Base-by-base conservation (phyloP, 345 rosid genomes). In the Alliaria petiolata region DNA sequence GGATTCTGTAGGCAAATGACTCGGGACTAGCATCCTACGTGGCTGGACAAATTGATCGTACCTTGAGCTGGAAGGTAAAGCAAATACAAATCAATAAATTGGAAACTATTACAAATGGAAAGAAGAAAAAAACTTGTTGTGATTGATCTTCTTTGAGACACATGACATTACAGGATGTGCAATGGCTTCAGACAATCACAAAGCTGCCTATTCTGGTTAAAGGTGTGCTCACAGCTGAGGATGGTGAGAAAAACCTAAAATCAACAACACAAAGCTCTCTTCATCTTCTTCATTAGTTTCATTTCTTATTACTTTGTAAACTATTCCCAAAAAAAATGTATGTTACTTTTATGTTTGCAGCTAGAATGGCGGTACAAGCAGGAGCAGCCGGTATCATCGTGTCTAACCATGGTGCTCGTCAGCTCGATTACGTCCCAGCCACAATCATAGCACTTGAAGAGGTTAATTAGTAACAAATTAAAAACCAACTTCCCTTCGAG, bases 21-120 rank as follows among this genome's bases (percentile, higher is more conserved):
- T 91, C 93, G n/a, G 97, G 97, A 51, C 79, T 91, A 52, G 93
- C 97, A 25, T 81, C 96, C 9, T 87, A 91, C 77, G 93, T 83
- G 57, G 92, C 85, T 34, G 93, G 92, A 64, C 91, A 89, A 86
- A 80, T 85, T 35, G 93, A 91, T 71, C 86, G 82, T 35, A 44
- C 92, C 67, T 89, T 91, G 36, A 89, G 87, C 85, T 89, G 92
- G 97, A 89, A 91, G 93, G 96, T 85, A 78, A 59, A 59, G 15
- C 46, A 33, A 20, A 47, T 60, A 36, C 36, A 33, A 1, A 31
- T 54, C 52, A 67, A 7, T 8, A 5, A 19, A 26, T 33, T 54
- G 22, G 12, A 13, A 14, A 43, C 63, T 30, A 8, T 31, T 67
- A 54, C 34, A 17, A 15, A 40, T 0, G 3, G 8, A 9, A n/a